These are phyloP conservation scores for Yarrowia hollandica DNA, from an alignment of 805 yeast genomes.

Conservation along the genomic window DNA sequence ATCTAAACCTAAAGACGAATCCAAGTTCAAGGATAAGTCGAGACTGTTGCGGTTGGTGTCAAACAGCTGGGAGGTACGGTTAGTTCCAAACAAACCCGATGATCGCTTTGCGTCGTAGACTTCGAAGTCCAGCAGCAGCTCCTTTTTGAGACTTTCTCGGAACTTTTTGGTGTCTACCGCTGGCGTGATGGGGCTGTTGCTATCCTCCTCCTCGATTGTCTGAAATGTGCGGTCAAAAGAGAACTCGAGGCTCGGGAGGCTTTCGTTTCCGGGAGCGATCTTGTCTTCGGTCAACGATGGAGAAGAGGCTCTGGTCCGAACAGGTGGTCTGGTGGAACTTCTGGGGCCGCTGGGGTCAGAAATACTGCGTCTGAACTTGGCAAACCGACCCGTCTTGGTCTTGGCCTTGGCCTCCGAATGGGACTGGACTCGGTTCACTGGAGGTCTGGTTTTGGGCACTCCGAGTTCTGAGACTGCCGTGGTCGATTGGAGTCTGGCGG, in stretches of 20 bases:
- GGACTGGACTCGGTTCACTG: not conserved
- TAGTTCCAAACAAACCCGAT: not conserved
- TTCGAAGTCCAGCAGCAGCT: constrained; percentile 15
- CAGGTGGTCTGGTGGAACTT: not conserved
- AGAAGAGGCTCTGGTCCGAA: not conserved
- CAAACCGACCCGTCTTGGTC: not conserved
- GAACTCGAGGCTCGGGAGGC: constrained; percentile 1
- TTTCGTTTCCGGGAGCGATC: not conserved
- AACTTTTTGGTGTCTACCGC: not conserved
- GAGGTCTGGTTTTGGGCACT: not conserved
- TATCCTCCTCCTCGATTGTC: constrained; percentile 6
- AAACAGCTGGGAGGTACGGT: not conserved
- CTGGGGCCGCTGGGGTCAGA: not conserved
- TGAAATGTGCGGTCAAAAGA: constrained; percentile 17
- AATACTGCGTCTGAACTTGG: constrained; percentile 1
- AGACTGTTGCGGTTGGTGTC: not conserved
- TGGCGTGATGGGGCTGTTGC: not conserved
- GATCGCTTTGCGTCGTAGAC: not conserved
- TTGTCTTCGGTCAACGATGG: not conserved
- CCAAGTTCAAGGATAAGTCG: not conserved
- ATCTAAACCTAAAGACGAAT: not conserved
- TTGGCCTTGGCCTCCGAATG: not conserved
- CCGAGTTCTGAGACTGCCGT: not conserved
- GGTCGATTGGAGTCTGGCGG: not conserved
- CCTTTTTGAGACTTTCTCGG: constrained; percentile 6